Base-by-base conservation (phyloP, 495 filamentous ascomycete genomes). In the Penicillium steckii region DNA sequence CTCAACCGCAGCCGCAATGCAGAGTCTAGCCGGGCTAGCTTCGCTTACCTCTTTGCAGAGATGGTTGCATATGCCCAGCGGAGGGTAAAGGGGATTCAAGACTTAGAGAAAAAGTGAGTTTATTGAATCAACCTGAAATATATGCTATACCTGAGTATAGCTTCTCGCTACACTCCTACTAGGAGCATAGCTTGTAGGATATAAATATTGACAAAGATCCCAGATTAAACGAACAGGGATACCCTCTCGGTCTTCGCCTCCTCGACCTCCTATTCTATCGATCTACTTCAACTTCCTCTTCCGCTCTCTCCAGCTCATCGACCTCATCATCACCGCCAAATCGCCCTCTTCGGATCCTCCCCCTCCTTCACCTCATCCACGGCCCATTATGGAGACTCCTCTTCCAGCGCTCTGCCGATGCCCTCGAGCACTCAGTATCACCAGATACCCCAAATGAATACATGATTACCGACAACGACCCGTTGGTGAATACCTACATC, bases 381-480 rank as follows among this genome's bases (percentile, higher is more conserved):
- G 87, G 87, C 33, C 86, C 85, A 23, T 79, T 97, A 42, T 99
- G 91, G 90, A 84, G 85, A 40, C 88, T 93, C 68, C 88, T 99
- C 33, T 99, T 97, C 73, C 80, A 79, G 46, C 89, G 93, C 22
- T 81, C 91, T 17, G 94, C 94, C 24, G 91, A 97, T 67, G 85
- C 89, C 13, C 84, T 99, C 50, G 94, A 99, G 72, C 90, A 91
- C 71, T 89, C 85, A 50, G 80, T 83, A n/a, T 84, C 88, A 47
- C 80, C 86, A 3, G 81, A 84, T 15, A 91, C 88, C 10, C 85
- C 89, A 3, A 88, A 91, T 65, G 91, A 97, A 74, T 99, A 97
- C 77, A 96, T 99, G 93, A 90, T 99, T 60, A 85, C 85, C 52
- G 94, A 99, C 67, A 96, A 99, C 66, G 95, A 97, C 62, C 94